Base-by-base conservation (phyloP, 345 rosid genomes). In the Pistacia vera region DNA sequence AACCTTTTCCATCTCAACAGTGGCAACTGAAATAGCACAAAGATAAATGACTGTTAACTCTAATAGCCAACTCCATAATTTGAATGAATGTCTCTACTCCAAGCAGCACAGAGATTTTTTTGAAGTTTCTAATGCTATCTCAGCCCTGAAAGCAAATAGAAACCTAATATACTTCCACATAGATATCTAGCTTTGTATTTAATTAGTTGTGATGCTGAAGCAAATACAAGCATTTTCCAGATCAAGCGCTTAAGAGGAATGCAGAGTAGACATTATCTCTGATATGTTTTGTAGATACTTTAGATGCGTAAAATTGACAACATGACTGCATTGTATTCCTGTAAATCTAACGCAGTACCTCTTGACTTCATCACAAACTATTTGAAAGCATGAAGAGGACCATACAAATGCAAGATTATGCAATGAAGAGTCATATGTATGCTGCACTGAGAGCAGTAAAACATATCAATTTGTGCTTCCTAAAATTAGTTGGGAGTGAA, bases 1-100 rank as follows among this genome's bases (percentile, higher is more conserved):
- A 83, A 95, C 84, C 92, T 87, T 85, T 95, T 95, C 99, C 99
- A 95, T 87, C 98, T 78, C 77, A 95, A 80, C 36, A 95, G 76
- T 25, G 98, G 99, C 83, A 95, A 75, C 99, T 95, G 85, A 74
- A 82, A 87, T 64, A 77, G 71, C 44, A 56, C 11, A 63, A 62
- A 68, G 35, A 70, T 25, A 25, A 49, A 54, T 63, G 59, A 52
- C 44, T 66, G 36, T 55, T 65, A 74, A 11, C 17, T 70, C 54
- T 36, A 9, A 28, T 14, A 64, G 38, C 63, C 22, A 64, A 36
- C 63, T 36, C 2, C 54, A 35, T 58, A 63, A 20, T 22, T 4
- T 54, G 57, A 54, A 13, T 5, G 18, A 54, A 17, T 52, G 46
- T 54, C n/a, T 17, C 25, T 69, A 17, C 33, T 30, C 33, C 33